phyloP scores from a whole-genome alignment of 179 eudicot species.

The Silene noctiflora region DNA sequence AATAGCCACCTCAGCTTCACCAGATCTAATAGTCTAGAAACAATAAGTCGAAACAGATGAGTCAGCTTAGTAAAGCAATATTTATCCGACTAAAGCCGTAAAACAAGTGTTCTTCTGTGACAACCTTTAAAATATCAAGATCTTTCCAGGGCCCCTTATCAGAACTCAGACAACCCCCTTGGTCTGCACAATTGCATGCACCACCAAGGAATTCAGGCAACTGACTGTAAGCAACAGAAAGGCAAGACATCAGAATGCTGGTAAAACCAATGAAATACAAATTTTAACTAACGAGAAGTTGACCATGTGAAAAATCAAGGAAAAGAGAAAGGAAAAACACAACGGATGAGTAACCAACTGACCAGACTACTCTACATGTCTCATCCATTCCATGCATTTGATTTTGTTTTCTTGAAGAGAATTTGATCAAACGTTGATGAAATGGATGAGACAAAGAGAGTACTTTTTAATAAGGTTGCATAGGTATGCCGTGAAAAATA shows the following conservation, averaged over 20 bases:
- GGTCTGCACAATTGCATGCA: conserved; percentile 76
- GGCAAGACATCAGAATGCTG: conserved; percentile 5
- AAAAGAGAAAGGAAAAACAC: not conserved
- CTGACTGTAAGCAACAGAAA: conserved; percentile 48
- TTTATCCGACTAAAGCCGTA: not conserved
- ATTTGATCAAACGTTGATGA: not conserved
- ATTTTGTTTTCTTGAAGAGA: not conserved
- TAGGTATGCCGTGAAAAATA: not conserved
- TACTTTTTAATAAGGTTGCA: not conserved
- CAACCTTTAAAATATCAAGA: conserved; percentile 76
- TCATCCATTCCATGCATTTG: not conserved
- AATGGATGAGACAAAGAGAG: not conserved
- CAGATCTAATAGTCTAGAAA: conserved; percentile 37
- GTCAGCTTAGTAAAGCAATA: not conserved
- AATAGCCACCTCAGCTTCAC: conserved; percentile 52
- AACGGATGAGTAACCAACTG: not conserved
- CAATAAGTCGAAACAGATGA: not conserved
- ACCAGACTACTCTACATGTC: not conserved
- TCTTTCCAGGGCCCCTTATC: conserved; percentile 97
- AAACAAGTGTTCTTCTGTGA: conserved; percentile 1
- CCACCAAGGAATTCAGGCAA: conserved; percentile 93
- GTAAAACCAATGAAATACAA: not conserved
- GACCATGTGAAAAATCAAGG: not conserved
- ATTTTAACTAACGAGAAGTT: not conserved
- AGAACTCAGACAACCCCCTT: conserved; percentile 88